Percentiles rank a stretch among this genome's conserved stretches.
Conservation (phyloP, 768 basidiomycete species). For the Boletus bicolor region DNA sequence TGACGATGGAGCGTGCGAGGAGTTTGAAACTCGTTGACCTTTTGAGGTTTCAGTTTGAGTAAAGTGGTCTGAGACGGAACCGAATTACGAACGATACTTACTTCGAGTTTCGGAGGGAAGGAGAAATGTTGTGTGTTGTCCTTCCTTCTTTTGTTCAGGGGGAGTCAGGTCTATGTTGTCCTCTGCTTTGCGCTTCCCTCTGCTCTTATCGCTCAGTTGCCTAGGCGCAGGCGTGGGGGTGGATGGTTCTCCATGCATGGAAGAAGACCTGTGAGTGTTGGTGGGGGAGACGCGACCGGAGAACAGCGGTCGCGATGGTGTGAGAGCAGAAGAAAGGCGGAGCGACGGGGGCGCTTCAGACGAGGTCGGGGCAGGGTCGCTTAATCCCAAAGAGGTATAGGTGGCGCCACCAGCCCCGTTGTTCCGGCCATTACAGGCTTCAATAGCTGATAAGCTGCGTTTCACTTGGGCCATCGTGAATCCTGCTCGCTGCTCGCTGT, state of each 20-base stretch:
- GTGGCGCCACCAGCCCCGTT: conserved; percentile 17
- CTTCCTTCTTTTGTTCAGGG: conserved; percentile 55
- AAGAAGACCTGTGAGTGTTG: conserved; percentile 10
- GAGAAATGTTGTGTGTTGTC: conserved; percentile 58
- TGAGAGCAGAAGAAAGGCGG: conserved; percentile 17
- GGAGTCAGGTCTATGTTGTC: conserved; percentile 69
- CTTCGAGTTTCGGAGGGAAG: conserved; percentile 53
- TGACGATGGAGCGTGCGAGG: conserved; percentile 66
- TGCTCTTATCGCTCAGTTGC: conserved; percentile 35
- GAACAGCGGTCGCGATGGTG: conserved; percentile 18
- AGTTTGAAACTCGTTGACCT: conserved; percentile 55
- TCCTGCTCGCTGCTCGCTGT: conserved; percentile 5
- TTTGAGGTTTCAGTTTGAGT: conserved; percentile 21
- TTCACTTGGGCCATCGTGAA: conserved; percentile 21
- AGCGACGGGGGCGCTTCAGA: conserved; percentile 9
- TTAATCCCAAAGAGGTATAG: conserved; percentile 14
- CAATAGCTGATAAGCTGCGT: conserved; percentile 27
- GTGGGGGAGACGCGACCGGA: conserved; percentile 10
- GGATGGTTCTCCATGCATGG: conserved; percentile 25
- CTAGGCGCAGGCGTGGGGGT: conserved; percentile 34
- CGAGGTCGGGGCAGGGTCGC: conserved; percentile 15
- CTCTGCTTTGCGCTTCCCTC: conserved; percentile 72
- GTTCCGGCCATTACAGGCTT: conserved; percentile 12
- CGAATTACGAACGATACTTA: conserved; percentile 34
- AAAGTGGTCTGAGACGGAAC: conserved; percentile 20